Evolutionary conservation across 768 basidiomycete species (phyloP), one percentile per base, ranked within the genome.

Genomic region (Amanita fuliginea): DNA sequence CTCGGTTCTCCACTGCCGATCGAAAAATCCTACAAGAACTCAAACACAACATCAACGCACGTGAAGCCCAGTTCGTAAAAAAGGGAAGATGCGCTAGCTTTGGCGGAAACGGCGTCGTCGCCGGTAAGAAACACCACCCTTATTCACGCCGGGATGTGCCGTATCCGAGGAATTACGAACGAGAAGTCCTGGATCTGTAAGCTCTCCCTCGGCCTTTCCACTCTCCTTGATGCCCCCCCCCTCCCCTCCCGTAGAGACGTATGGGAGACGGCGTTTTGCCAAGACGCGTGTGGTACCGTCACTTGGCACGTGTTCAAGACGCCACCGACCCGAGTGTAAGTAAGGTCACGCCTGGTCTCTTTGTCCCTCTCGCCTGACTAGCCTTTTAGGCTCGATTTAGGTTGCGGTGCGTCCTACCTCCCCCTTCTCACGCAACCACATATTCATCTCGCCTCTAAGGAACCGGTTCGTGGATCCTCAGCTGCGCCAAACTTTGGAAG

Each of bases 381-480:
- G 11, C 32, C 42, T 51, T 43, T 57, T 55, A 80, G 82, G 30
- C 67, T 88, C 24, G 86, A 88, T 55, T 64, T 88, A 40, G 86
- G 84, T 8, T 86, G 84, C 57, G 85, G 82, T 81, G 54, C 59
- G 76, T 67, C 7, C 21, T 6, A 36, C 28, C 42, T 5, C 46
- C 14, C 11, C 46, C 14, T 8, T 42, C 43, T 46, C 37, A 26
- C 22, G n/a, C 18, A 11, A 2, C 34, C 28, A 48, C 30, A 24
- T 42, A 35, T 37, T 35, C 37, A 30, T 50, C 14, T 16, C 24
- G 33, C 24, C 26, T 28, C 55, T 3, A 26, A 82, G 82, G 84
- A 6, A 78, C 81, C n/a, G 86, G 85, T 13, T 73, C 76, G 14
- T 88, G 86, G 86, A 73, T 86, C 40, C 55, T 86, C 47, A 73